phyloP scores from a whole-genome alignment of 176 grass and related monocot species.

The Ensete glaucum region DNA sequence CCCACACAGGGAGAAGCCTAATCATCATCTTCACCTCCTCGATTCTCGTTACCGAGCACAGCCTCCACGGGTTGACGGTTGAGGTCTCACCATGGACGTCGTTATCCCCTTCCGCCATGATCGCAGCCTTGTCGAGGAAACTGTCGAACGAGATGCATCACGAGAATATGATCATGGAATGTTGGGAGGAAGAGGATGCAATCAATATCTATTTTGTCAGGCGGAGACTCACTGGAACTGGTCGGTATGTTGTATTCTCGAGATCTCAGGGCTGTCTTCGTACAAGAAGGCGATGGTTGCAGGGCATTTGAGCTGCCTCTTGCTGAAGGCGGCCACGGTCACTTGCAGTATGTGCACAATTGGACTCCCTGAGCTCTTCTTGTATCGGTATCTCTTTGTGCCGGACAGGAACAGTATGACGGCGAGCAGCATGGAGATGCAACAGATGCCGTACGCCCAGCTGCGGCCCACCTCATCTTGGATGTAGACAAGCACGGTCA shows the following conservation, averaged over 20 bases:
- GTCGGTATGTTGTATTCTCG: constrained; percentile 38
- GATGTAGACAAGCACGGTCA: constrained; percentile 69
- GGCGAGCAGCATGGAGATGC: constrained; percentile 45
- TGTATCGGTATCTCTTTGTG: constrained; percentile 38
- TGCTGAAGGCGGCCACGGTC: constrained; percentile 40
- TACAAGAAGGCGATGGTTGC: constrained; percentile 24
- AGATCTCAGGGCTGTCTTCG: constrained; percentile 34
- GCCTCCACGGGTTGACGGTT: constrained; percentile 43
- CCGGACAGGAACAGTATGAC: constrained; percentile 47
- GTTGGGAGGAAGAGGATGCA: neutral
- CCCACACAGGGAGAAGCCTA: constrained; percentile 66
- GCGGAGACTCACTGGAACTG: constrained; percentile 32
- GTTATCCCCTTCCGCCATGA: constrained; percentile 47
- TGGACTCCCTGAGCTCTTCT: constrained; percentile 51
- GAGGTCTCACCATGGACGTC: constrained; percentile 11
- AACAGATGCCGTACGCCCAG: constrained; percentile 74
- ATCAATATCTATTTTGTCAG: too few species aligned
- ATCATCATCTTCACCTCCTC: constrained; percentile 92
- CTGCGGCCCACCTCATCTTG: constrained; percentile 65
- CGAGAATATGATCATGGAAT: too few species aligned
- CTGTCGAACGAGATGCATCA: constrained; percentile 14
- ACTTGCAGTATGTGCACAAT: constrained; percentile 84
- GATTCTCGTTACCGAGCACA: constrained; percentile 57
- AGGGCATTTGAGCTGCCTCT: constrained; percentile 30
- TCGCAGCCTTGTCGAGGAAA: constrained; percentile 58